Conservation (phyloP, 352 stramenopile genomes). For the Chrysophaeum taylorii region DNA sequence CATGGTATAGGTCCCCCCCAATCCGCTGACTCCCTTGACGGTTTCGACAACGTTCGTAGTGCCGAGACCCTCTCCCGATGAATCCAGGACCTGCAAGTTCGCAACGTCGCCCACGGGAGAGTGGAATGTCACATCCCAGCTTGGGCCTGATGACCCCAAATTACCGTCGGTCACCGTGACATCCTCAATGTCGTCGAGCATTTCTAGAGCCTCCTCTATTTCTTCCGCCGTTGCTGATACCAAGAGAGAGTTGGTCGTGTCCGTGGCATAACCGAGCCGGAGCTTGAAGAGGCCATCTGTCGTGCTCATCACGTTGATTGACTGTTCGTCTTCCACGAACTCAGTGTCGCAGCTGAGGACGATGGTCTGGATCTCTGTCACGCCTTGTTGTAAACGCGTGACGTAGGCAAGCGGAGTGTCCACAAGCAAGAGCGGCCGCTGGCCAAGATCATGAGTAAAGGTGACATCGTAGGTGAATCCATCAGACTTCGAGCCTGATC, state of each 20-base stretch:
- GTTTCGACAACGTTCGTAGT: conserved; percentile 36
- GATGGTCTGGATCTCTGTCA: conserved; percentile 87
- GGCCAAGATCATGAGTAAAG: conserved; percentile 68
- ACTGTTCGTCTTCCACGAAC: conserved; percentile 74
- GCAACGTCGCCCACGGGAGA: conserved; percentile 76
- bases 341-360: conserved; percentile 70
- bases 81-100: conserved; percentile 48
- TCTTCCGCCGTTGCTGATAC: conserved; percentile 15
- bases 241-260: conserved; percentile 4
- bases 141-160: conserved; percentile 22
- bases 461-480: conserved; percentile 59
- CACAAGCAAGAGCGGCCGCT: conserved; percentile 56
- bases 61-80: not conserved
- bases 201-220: conserved; percentile 58
- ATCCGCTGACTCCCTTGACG: conserved; percentile 57
- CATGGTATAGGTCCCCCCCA: conserved; percentile 81
- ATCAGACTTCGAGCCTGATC: conserved; percentile 31
- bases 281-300: conserved; percentile 32
- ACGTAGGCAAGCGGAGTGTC: conserved; percentile 31
- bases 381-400: conserved; percentile 40
- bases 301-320: conserved; percentile 61
- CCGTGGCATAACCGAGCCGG: conserved; percentile 13
- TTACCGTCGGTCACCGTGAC: conserved; percentile 55
- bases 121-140: conserved; percentile 73
- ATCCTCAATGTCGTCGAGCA: conserved; percentile 48